Evolutionary conservation across 768 basidiomycete species (phyloP), one percentile per base, ranked within the genome.

Genomic region (Lanmaoa pseudosensibilis): DNA sequence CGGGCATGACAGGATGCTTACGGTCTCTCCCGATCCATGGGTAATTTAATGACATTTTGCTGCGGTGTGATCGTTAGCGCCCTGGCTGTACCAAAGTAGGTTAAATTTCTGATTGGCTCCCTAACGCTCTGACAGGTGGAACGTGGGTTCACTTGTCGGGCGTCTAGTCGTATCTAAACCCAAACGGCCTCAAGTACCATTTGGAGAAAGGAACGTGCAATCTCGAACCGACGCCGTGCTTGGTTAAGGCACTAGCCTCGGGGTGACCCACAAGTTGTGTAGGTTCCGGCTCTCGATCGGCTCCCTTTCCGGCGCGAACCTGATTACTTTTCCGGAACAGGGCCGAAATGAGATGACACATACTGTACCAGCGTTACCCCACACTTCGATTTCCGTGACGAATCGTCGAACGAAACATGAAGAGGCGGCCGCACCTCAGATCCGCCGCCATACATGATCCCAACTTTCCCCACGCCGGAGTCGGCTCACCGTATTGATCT

Each of bases 121-220:
- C 27, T 50, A 19, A n/a, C 25, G 8, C 19, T 10, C 23, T 34
- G 46, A 54, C 46, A 40, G 12, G 48, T 46, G 38, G 44, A 56
- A 52, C 43, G n/a, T 53, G 61, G 44, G 13, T 13, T 32, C 18
- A 16, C 21, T 16, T 25, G 5, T 43, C n/a, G 45, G 23, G 13
- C 16, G 19, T 30, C 21, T 39, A 85, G 79, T 70, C 80, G 30
- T 88, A 88, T 63, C 77, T 85, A 40, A 86, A 85, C 67, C 79
- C 83, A 9, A 87, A 86, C 59, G 86, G 87, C 11, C 73, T 87
- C 45, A 84, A 84, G 66, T 86, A 88, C 62, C 86, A 87, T 61
- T 69, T 84, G 49, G 82, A 84, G 62, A 86, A 84, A 63, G 86
- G 86, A 12, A 85, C 82, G 3, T 87, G 87, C 66, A 78, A 75